These are phyloP conservation scores for Scenedesmus sp. DNA, from an alignment of 163 green algal species.

Conservation along the genomic window DNA sequence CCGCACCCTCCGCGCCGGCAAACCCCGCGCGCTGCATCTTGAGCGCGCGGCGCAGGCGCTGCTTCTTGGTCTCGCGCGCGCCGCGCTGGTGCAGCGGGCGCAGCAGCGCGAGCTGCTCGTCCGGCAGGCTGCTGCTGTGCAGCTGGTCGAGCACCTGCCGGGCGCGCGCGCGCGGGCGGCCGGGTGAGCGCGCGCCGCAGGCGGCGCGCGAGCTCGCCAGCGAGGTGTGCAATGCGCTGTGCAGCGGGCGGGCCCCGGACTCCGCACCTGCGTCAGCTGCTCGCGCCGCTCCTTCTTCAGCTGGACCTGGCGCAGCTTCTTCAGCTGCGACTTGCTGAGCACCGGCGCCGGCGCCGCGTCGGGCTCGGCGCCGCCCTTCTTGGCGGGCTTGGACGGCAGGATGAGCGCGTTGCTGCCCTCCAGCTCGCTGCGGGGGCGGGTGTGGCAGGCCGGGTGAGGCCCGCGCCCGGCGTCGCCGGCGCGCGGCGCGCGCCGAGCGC, in stretches of 20 bases:
- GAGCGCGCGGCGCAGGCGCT: constrained; percentile 70
- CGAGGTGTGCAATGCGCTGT: too few relatives aligned
- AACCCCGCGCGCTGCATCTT: constrained; percentile 68
- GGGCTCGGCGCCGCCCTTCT: not conserved
- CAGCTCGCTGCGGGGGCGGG: not conserved
- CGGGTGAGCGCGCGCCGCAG: too few relatives aligned
- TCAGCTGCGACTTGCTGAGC: constrained; percentile 59
- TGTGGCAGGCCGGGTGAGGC: not conserved
- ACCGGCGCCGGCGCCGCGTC: constrained; percentile 17
- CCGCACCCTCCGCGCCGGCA: not conserved
- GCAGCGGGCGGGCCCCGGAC: not conserved
- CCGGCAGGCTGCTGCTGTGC: constrained; percentile 40
- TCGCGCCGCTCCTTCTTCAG: constrained; percentile 72
- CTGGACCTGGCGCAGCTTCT: constrained; percentile 64
- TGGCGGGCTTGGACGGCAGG: constrained; percentile 25
- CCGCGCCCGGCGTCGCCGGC: not conserved
- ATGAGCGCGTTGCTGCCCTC: constrained; percentile 46
- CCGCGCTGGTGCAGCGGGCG: constrained; percentile 67
- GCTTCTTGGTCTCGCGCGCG: constrained; percentile 78
- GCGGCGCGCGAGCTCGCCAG: too few relatives aligned
- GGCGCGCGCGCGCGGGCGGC: not conserved
- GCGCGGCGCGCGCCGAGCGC: not conserved
- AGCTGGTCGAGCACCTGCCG: constrained; percentile 43
- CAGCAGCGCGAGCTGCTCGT: constrained; percentile 67
- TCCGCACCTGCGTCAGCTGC: constrained; percentile 54